phyloP scores from a whole-genome alignment of 495 filamentous ascomycete species.

The Clohesyomyces aquaticus region DNA sequence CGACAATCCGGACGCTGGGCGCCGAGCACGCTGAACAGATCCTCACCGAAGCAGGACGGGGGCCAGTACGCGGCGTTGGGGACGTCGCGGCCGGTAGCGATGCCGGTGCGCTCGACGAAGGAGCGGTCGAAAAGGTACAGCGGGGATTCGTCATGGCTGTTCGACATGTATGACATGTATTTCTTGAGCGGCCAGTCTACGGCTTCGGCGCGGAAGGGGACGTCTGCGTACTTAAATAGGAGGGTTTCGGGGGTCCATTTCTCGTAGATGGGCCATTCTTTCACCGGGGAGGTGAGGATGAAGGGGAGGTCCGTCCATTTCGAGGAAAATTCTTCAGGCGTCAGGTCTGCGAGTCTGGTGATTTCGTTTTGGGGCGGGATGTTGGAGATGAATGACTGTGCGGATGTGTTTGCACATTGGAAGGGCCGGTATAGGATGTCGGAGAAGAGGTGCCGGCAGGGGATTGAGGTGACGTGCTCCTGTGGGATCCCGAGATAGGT shows the following conservation, averaged over 20 bases:
- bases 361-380: conserved; percentile 80
- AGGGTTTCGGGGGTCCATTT: conserved; percentile 73
- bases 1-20: conserved; percentile 80
- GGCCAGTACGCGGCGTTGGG: conserved; percentile 71
- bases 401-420: conserved; percentile 76
- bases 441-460: conserved; percentile 83
- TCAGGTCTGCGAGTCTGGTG: conserved; percentile 66
- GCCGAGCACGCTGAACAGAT: conserved; percentile 83
- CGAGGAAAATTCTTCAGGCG: conserved; percentile 70
- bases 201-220: conserved; percentile 84
- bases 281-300: conserved; percentile 83
- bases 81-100: conserved; percentile 47
- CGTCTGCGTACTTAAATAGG: conserved; percentile 63
- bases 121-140: conserved; percentile 88
- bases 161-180: conserved; percentile 82
- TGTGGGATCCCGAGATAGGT: conserved; percentile 70
- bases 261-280: conserved; percentile 76
- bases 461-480: conserved; percentile 55
- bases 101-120: conserved; percentile 85
- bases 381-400: conserved; percentile 65
- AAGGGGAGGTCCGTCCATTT: conserved; percentile 84
- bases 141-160: conserved; percentile 84
- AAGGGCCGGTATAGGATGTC: conserved; percentile 91
- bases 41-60: conserved; percentile 85
- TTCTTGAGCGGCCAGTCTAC: conserved; percentile 85